Evolutionary conservation across 2,329 filamentous ascomycete genomes (phyloP).

Genomic region (Cordyceps farinosa): DNA sequence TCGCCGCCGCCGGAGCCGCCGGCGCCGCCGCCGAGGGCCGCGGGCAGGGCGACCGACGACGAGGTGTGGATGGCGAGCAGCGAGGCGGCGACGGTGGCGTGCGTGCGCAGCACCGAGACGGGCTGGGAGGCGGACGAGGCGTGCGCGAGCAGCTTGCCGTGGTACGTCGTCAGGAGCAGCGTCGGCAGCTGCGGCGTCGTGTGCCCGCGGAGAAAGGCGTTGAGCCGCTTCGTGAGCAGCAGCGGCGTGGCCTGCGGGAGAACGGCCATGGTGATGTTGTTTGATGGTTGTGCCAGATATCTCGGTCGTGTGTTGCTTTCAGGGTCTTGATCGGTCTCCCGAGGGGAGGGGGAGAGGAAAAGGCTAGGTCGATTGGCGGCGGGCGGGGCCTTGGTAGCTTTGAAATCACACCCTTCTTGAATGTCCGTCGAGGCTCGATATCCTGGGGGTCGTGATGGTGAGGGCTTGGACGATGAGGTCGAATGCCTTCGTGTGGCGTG

Average conservation of each 20-base stretch:
- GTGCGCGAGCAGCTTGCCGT: slow-evolving; percentile 62
- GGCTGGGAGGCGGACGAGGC: slow-evolving; percentile 47
- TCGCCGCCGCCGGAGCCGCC: slow-evolving; percentile 25
- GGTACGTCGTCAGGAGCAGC: slow-evolving; percentile 55
- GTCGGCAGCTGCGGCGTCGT: slow-evolving; percentile 56
- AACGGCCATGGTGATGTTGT: slow-evolving; percentile 31
- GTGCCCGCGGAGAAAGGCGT: slow-evolving; percentile 57
- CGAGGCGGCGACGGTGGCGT: slow-evolving; percentile 61
- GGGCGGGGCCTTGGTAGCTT: background rate
- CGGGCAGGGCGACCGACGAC: slow-evolving; percentile 39
- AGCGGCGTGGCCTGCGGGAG: slow-evolving; percentile 49
- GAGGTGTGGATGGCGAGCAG: slow-evolving; percentile 57
- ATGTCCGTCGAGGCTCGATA: too few species aligned
- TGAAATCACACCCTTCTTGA: background rate
- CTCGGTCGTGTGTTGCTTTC: too few species aligned
- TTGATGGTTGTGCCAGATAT: too few species aligned
- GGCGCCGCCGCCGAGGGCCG: slow-evolving; percentile 37
- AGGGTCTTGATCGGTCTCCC: too few species aligned
- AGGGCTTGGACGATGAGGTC: background rate
- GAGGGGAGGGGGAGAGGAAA: background rate
- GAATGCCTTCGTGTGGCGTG: background rate
- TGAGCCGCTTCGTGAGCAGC: slow-evolving; percentile 63
- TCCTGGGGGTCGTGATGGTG: background rate
- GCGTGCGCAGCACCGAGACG: slow-evolving; percentile 56
- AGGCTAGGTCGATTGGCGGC: too few species aligned